Evolutionary conservation across 129 eudicot species (phyloP).

Genomic region (Deinandra increscens): DNA sequence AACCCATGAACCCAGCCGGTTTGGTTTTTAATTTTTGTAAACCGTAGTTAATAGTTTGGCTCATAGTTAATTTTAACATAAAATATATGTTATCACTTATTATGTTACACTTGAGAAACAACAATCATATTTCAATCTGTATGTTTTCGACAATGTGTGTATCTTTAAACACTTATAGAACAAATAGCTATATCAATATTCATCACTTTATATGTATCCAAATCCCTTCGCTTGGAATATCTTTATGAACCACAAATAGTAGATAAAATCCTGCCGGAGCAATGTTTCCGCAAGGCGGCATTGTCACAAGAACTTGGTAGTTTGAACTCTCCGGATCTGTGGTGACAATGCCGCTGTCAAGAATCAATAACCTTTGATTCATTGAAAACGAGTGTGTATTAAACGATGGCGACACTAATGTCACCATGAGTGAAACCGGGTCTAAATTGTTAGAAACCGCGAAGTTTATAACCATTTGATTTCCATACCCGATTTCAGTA

Average conservation of each 20-base stretch:
- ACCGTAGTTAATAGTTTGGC: too few species aligned
- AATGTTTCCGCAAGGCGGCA: slow-evolving; percentile 43
- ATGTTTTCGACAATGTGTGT: too few species aligned
- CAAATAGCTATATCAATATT: not conserved
- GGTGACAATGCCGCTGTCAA: slow-evolving; percentile 23
- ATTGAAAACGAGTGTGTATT: slow-evolving; percentile 62
- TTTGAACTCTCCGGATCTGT: slow-evolving; percentile 20
- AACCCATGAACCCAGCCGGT: too few species aligned
- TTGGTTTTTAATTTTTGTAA: too few species aligned
- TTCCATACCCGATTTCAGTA: slow-evolving; percentile 25
- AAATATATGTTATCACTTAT: too few species aligned
- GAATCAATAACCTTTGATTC: slow-evolving; percentile 69
- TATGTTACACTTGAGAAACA: too few species aligned
- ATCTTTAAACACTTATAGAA: not conserved
- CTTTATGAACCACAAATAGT: slow-evolving; percentile 60
- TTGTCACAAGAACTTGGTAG: slow-evolving; percentile 32
- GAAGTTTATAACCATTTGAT: slow-evolving; percentile 33
- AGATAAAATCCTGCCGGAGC: slow-evolving; percentile 66
- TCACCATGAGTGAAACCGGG: slow-evolving; percentile 35
- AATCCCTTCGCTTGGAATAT: slow-evolving; percentile 66
- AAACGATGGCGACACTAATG: slow-evolving; percentile 70
- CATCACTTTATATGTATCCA: slow-evolving; percentile 48
- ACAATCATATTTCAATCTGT: too few species aligned
- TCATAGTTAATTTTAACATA: too few species aligned
- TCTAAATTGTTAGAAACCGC: slow-evolving; percentile 31